A percentile compares a stretch with the other conserved stretches of the same genome.
Conservation (phyloP, 768 basidiomycete species). For the Leccinum arenicola region DNA sequence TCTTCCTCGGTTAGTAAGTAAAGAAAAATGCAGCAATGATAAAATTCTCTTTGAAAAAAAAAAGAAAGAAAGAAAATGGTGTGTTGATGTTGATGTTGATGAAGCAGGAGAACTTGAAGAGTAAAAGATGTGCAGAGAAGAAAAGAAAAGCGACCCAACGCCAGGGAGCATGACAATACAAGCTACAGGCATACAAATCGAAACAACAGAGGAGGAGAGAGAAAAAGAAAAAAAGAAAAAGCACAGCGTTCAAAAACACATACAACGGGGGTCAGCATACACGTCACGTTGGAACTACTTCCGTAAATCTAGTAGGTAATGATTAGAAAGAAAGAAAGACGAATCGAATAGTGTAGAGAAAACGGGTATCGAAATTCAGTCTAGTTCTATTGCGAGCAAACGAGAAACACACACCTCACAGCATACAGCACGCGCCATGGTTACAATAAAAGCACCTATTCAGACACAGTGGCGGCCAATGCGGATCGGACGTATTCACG, state of each 20-base stretch:
- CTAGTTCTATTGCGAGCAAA: constrained; percentile 10
- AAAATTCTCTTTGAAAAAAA: constrained; percentile 4
- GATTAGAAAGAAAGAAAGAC: constrained; percentile 4
- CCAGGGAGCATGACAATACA: constrained; percentile 14
- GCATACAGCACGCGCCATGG: constrained; percentile 9
- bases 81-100: constrained; percentile 2
- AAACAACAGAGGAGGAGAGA: neutral
- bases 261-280: constrained; percentile 21
- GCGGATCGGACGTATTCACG: constrained; percentile 29
- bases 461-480: constrained; percentile 24
- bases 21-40: neutral
- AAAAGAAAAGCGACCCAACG: constrained; percentile 2
- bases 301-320: constrained; percentile 14
- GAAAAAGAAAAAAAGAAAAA: constrained; percentile 9
- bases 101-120: constrained; percentile 5
- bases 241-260: constrained; percentile 25
- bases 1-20: neutral
- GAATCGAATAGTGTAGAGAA: constrained; percentile 12
- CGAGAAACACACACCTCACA: constrained; percentile 26
- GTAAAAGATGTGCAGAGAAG: constrained; percentile 5
- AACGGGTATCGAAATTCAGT: constrained; percentile 19
- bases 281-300: constrained; percentile 13
- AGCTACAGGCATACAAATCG: constrained; percentile 29
- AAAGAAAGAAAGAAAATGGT: neutral
- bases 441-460: constrained; percentile 12